Evolutionary conservation across 805 yeast species (phyloP), one percentile per base, ranked within the genome.

Genomic region (Millerago galiae): DNA sequence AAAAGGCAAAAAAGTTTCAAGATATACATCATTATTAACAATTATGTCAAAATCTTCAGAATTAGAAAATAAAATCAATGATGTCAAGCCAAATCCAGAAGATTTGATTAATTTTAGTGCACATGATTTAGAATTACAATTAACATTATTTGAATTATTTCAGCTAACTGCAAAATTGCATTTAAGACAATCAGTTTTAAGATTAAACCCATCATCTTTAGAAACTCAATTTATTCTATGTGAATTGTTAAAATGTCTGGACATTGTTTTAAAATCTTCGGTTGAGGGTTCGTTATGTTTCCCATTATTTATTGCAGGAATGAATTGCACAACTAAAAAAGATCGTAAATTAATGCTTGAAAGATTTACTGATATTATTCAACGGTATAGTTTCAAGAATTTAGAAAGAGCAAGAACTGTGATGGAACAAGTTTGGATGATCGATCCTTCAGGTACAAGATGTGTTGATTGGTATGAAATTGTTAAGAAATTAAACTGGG

Each of bases 261-360:
- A 81, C 50, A 68, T 75, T 3, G 70, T 84, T 5, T 54, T 85
- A 30, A 86, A 77, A 2, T 69, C 91, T 0, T 72, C 76, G 1
- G 81, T 83, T 34, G 89, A 84, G 53, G 80, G 86, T 3, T 77
- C 83, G 2, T 59, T 84, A 13, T 81, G 84, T 32, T 85, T 86
- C 60, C 95, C 95, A 0, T 60, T 84, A 48, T 86, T 86, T 56
- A 76, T 86, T 16, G 83, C 88, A 2, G 95, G 91, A 2, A 73
- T 85, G 54, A 80, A 79, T 56, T 74, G 83, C 49, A 71, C 75
- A 5, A 69, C 74, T 1, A 56, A 55, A n/a, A 62, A 52, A n/a
- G 81, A 77, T 48, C 68, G 86, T 16, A 56, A 58, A n/a, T 56
- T 61, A 35, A 78, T 84, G 72, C 60, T 66, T 30, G 54, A 51